A percentile compares a stretch with the other conserved stretches of the same genome.
Conservation (phyloP, 2,329 filamentous ascomycete genomes). For the Hirsutella thompsonii region DNA sequence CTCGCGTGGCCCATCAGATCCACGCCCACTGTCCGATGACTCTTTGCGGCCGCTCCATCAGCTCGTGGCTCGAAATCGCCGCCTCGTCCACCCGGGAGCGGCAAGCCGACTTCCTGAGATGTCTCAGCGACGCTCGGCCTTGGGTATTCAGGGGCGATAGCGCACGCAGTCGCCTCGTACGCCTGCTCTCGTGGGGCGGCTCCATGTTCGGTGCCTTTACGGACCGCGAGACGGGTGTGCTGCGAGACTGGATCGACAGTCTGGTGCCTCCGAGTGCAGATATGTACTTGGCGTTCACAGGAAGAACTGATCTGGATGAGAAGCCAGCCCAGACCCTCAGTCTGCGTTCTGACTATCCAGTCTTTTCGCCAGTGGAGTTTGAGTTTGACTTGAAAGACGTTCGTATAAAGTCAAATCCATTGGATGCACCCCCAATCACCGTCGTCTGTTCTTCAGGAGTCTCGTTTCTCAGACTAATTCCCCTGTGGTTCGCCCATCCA, state of each 20-base stretch:
- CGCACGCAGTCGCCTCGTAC: constrained; percentile 24
- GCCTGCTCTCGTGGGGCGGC: constrained; percentile 29
- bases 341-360: neutral
- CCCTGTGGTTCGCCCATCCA: constrained; percentile 6
- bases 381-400: too few relatives aligned
- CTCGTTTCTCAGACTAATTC: neutral
- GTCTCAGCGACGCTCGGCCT: constrained; percentile 3
- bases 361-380: neutral
- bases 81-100: neutral
- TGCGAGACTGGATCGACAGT: constrained; percentile 6
- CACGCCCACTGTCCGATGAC: constrained; percentile 4
- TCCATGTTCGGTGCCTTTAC: constrained; percentile 38
- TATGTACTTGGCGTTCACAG: neutral
- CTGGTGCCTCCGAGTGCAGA: neutral
- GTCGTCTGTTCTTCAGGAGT: neutral
- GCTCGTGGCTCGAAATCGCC: constrained; percentile 2
- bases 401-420: too few relatives aligned
- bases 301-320: neutral
- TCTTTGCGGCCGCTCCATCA: constrained; percentile 3
- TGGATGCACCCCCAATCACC: too few relatives aligned
- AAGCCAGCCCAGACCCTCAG: neutral
- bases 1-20: constrained; percentile 1
- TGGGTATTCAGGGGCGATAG: constrained; percentile 29
- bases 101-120: constrained; percentile 4
- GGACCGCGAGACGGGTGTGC: constrained; percentile 17